A percentile compares a stretch with the other conserved stretches of the same genome.
These are phyloP conservation scores for Nemania sp. DNA, from an alignment of 2,329 filamentous ascomycete species.

Conservation along the genomic window DNA sequence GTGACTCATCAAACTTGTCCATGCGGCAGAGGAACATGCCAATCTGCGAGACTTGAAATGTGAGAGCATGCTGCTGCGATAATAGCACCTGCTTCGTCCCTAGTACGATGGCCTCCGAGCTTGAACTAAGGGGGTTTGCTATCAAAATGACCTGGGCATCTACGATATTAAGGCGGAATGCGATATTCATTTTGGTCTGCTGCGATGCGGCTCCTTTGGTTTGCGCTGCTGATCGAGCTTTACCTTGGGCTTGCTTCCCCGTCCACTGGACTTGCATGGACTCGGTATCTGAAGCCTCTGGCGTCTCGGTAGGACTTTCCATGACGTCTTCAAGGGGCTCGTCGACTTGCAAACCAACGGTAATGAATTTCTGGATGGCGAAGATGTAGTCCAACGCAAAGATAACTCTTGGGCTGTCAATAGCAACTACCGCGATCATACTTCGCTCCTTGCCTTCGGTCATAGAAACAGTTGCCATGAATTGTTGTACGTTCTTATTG, in stretches of 20 bases:
- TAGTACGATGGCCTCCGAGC: constrained; percentile 93
- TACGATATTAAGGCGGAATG: constrained; percentile 90
- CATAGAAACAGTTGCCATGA: constrained; percentile 96
- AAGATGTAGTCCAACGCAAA: constrained; percentile 96
- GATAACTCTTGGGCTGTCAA: constrained; percentile 93
- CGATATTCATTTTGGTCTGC: constrained; percentile 67
- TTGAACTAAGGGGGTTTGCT: constrained; percentile 86
- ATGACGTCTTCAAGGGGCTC: constrained; percentile 57
- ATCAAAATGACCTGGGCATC: constrained; percentile 97
- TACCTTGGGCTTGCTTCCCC: constrained; percentile 41
- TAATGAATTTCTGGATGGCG: constrained; percentile 81
- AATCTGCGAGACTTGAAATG: constrained; percentile 88
- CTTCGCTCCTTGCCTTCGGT: constrained; percentile 80
- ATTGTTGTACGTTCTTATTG: constrained; percentile 93
- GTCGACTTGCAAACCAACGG: constrained; percentile 69
- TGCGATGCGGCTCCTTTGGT: constrained; percentile 31
- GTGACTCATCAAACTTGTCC: constrained; percentile 92
- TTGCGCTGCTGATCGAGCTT: constrained; percentile 29
- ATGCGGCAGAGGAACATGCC: constrained; percentile 99
- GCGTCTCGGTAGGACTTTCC: constrained; percentile 58
- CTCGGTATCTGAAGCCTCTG: constrained; percentile 62
- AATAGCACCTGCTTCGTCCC: constrained; percentile 91
- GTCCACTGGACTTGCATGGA: constrained; percentile 55
- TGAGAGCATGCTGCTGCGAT: constrained; percentile 91
- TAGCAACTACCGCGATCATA: constrained; percentile 86